phyloP scores from a whole-genome alignment of 208 protist species.

The Crithidia fasciculata region DNA sequence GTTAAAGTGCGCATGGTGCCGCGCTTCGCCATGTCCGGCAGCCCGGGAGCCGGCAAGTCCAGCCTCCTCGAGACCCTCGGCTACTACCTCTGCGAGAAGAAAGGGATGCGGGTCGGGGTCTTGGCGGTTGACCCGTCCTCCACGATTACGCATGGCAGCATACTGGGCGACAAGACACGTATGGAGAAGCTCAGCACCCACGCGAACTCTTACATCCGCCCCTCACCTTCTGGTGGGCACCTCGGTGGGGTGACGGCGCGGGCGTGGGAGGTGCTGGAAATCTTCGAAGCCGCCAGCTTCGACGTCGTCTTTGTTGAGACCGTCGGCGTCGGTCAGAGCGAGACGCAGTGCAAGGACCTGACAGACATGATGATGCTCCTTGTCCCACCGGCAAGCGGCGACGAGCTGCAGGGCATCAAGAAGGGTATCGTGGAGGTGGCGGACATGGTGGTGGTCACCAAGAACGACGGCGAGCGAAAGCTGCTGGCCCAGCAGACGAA shows the following conservation, averaged over 20 bases:
- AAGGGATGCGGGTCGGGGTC: slow-evolving; percentile 69
- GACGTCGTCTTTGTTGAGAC: slow-evolving; percentile 96
- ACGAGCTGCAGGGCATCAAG: slow-evolving; percentile 95
- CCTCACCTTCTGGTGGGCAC: slow-evolving; percentile 87
- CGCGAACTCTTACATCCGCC: slow-evolving; percentile 90
- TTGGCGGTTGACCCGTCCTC: slow-evolving; percentile 94
- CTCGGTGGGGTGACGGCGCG: slow-evolving; percentile 92
- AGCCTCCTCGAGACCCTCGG: slow-evolving; percentile 92
- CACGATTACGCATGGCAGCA: slow-evolving; percentile 87
- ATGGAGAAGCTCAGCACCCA: slow-evolving; percentile 92
- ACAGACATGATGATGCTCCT: slow-evolving; percentile 94
- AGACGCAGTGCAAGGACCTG: slow-evolving; percentile 86
- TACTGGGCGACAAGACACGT: slow-evolving; percentile 96
- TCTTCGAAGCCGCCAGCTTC: slow-evolving; percentile 94
- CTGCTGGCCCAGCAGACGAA: slow-evolving; percentile 52
- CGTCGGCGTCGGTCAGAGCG: slow-evolving; percentile 95
- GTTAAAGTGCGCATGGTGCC: slow-evolving; percentile 40
- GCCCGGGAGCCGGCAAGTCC: slow-evolving; percentile 95
- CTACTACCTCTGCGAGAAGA: slow-evolving; percentile 59
- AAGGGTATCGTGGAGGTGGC: slow-evolving; percentile 95
- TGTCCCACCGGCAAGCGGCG: slow-evolving; percentile 91
- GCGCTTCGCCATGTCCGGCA: slow-evolving; percentile 92
- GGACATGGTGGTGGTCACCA: slow-evolving; percentile 95
- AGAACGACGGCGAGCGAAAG: slow-evolving; percentile 85
- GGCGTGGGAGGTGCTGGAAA: slow-evolving; percentile 89